A percentile compares a stretch with the other conserved stretches of the same genome.
phyloP scores from a whole-genome alignment of 805 yeast species.

The Cyberlindnera subsufficiens region DNA sequence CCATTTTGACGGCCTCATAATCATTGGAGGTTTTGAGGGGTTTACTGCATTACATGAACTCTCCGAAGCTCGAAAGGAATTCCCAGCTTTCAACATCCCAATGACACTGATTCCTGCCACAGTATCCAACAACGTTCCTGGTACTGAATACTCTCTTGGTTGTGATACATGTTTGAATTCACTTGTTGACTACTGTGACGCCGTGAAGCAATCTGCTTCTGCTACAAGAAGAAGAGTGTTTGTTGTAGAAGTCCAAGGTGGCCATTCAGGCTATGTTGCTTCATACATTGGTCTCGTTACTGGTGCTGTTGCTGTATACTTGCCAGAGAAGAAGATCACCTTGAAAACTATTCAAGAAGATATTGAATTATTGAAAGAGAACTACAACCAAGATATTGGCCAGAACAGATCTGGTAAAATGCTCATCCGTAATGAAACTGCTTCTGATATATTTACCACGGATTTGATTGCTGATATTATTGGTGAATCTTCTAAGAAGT shows the following conservation, averaged over 20 bases:
- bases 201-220: constrained; percentile 89
- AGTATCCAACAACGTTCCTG: constrained; percentile 97
- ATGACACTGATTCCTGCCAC: constrained; percentile 93
- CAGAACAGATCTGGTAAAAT: constrained; percentile 80
- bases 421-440: constrained; percentile 75
- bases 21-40: constrained; percentile 98
- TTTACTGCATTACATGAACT: constrained; percentile 78
- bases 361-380: constrained; percentile 58
- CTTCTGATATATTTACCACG: constrained; percentile 78
- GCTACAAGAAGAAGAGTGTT: constrained; percentile 91
- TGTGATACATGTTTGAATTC: constrained; percentile 93
- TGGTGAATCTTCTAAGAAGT: constrained; percentile 66
- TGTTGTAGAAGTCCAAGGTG: constrained; percentile 98
- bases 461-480: constrained; percentile 79
- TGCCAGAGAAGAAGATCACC: constrained; percentile 79
- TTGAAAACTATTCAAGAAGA: constrained; percentile 70
- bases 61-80: constrained; percentile 65
- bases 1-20: constrained; percentile 79
- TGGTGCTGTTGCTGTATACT: constrained; percentile 77
- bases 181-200: constrained; percentile 89
- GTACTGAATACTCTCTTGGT: constrained; percentile 94
- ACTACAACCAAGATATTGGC: constrained; percentile 71
- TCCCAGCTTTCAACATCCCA: constrained; percentile 92
- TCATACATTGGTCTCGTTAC: constrained; percentile 76
- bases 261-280: constrained; percentile 92